Base-by-base conservation (phyloP, 176 grass and related monocot species). In the Thalia dealbata region DNA sequence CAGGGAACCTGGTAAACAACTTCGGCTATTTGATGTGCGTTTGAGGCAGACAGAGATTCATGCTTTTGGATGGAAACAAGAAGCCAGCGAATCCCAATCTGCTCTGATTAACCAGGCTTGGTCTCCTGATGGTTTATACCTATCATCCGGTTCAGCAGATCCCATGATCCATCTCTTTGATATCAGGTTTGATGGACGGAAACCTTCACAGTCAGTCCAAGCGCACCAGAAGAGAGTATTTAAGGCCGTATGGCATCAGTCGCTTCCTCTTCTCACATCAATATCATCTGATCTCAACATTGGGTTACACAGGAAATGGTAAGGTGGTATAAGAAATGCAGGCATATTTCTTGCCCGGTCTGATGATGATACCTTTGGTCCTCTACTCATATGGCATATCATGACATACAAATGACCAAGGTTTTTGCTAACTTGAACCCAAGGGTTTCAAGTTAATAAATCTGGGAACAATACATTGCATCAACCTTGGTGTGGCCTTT, bases 201-300 rank as follows among this genome's bases (percentile, higher is more conserved):
- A 50, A 16, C 95, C 95, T 15, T 91, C 89, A 35, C 95, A 93
- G 61, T 93, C 95, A 0, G 83, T 97, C 42, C 87, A 88, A 46
- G 90, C 95, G 1, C 95, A 91, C 30, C 84, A 97, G 26, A 97
- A 97, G 58, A 82, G 95, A 58, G 95, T 97, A n/a, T 93, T 97
- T 8, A 97, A 97, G 79, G 95, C 95, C 23, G 61, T 92, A 45
- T 93, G 95, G 90, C 95, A 97, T 71, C 82, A 81, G 25, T 91
- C 90, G 0, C 75, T 81, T 50, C 95, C 87, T 61, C 67, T 88
- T 73, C 67, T 97, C 27, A 90, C 90, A 67, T 97, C 95, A 24
- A 97, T 97, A 82, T 97, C 95, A 0, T 97, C 95, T 0, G 95
- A 97, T 77, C 95, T 92, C 41, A 92, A 92, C 71, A 79, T 99